Conservation (phyloP, 2,329 filamentous ascomycete species). For the Herpotrichia juniperi region DNA sequence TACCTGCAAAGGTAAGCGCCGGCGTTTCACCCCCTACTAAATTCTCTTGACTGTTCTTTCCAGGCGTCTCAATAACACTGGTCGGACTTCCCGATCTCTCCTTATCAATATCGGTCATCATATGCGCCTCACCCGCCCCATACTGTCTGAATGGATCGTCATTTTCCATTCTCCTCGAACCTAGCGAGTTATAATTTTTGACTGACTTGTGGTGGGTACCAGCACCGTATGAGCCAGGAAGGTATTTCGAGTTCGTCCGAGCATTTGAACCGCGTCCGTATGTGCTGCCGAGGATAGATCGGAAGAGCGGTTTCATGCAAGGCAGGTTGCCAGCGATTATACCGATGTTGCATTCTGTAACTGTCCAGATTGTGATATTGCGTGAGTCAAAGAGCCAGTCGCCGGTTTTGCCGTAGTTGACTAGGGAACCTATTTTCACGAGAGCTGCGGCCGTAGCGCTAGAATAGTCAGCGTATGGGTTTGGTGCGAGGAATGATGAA, state of each 20-base stretch:
- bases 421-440: slow-evolving; percentile 45
- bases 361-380: slow-evolving; percentile 56
- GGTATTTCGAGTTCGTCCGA: slow-evolving; percentile 14
- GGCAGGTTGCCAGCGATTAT: slow-evolving; percentile 53
- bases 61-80: no score
- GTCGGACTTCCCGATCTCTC: no score
- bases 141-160: no score
- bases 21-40: no score
- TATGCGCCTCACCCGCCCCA: no score
- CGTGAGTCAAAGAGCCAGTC: slow-evolving; percentile 50
- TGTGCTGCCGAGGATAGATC: slow-evolving; percentile 39
- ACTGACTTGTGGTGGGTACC: no score
- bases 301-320: slow-evolving; percentile 51
- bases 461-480: background rate
- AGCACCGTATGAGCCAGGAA: no score
- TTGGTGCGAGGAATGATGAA: background rate
- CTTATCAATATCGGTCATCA: no score
- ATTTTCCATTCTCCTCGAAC: no score
- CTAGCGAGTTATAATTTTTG: no score
- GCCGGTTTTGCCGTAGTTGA: slow-evolving; percentile 44
- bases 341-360: slow-evolving; percentile 52
- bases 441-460: slow-evolving; percentile 50
- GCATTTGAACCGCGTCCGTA: slow-evolving; percentile 31
- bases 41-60: no score
- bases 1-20: no score